Base-by-base conservation (phyloP, 305 asterid species). In the Fraxinus latifolia region DNA sequence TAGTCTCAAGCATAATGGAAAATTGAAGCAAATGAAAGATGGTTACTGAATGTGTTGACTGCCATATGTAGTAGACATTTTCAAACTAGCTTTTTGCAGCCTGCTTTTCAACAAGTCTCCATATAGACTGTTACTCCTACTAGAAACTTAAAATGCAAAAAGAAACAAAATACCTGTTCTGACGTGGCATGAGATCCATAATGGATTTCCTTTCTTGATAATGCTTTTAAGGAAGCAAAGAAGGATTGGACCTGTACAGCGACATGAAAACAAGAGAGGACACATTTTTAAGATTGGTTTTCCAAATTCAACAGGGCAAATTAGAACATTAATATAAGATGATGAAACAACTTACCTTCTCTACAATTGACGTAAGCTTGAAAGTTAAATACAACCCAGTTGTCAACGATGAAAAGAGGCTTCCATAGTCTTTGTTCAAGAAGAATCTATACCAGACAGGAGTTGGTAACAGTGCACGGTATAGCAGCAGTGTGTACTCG, bases 371-470 rank as follows among this genome's bases (percentile, higher is more conserved):
- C 71, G 97, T 94, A 74, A 96, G 94, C 92, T 96, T 96, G 86
- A 96, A 89, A 75, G 98, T 94, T 82, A 94, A 86, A 86, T 96
- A 96, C 89, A 96, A 85, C 83, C 99, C 98, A 0, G 98, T 96
- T 36, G 90, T 93, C 88, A 96, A 86, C 27, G 97, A 90, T 75
- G 99, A 94, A 87, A 96, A 96, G 82, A 96, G 96, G 87, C 94
- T 92, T 74, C 97, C 99, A 80, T 94, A 92, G 5, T 92, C 95
- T 87, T 96, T 96, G 97, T 96, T 96, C 87, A 93, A 84, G 87
- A 96, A 96, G 91, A 94, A 96, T 83, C 98, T 89, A 86, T 93
- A 96, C 99, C 99, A 96, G 60, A 96, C 95, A 76, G 99, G 95
- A 83, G 97, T 85, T 53, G 99, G 97, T 84, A 96, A 88, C 85